Conservation (phyloP, 2,329 filamentous ascomycete genomes). For the Madurella fahalii region DNA sequence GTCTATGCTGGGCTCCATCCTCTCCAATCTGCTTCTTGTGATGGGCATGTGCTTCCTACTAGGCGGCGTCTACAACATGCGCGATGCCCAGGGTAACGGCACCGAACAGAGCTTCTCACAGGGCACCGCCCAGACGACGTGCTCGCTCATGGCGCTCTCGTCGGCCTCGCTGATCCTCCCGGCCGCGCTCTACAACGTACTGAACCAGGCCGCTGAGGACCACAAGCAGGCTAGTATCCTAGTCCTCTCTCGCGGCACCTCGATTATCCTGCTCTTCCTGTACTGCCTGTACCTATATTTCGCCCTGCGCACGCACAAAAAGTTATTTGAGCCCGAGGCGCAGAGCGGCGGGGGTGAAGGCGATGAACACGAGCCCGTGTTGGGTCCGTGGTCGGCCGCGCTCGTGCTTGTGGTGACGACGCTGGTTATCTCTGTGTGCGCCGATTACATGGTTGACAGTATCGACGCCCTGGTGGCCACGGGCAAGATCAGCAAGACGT, state of each 20-base stretch:
- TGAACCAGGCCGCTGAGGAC: slow-evolving; percentile 43
- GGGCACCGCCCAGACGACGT: slow-evolving; percentile 73
- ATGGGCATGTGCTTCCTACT: slow-evolving; percentile 77
- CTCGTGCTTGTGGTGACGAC: slow-evolving; percentile 68
- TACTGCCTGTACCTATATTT: slow-evolving; percentile 76
- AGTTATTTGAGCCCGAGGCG: slow-evolving; percentile 61
- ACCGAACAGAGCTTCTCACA: slow-evolving; percentile 69
- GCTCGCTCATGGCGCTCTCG: slow-evolving; percentile 70
- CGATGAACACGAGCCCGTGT: slow-evolving; percentile 41
- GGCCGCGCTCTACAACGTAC: slow-evolving; percentile 66
- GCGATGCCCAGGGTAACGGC: slow-evolving; percentile 51
- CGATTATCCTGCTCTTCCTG: slow-evolving; percentile 68
- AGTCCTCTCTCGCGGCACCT: slow-evolving; percentile 68
- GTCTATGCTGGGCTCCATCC: slow-evolving; percentile 92
- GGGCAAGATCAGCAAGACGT: slow-evolving; percentile 71
- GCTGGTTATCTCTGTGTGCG: slow-evolving; percentile 66
- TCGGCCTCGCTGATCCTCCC: slow-evolving; percentile 77
- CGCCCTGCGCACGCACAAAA: slow-evolving; percentile 70
- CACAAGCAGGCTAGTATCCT: slow-evolving; percentile 57
- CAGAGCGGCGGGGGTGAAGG: slow-evolving; percentile 29
- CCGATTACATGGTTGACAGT: slow-evolving; percentile 72
- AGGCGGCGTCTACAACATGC: slow-evolving; percentile 63
- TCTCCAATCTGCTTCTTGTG: slow-evolving; percentile 89
- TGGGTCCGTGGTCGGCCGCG: slow-evolving; percentile 60
- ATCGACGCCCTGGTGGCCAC: slow-evolving; percentile 68